Base-by-base conservation (phyloP, 495 filamentous ascomycete species). In the Terfezia claveryi region DNA sequence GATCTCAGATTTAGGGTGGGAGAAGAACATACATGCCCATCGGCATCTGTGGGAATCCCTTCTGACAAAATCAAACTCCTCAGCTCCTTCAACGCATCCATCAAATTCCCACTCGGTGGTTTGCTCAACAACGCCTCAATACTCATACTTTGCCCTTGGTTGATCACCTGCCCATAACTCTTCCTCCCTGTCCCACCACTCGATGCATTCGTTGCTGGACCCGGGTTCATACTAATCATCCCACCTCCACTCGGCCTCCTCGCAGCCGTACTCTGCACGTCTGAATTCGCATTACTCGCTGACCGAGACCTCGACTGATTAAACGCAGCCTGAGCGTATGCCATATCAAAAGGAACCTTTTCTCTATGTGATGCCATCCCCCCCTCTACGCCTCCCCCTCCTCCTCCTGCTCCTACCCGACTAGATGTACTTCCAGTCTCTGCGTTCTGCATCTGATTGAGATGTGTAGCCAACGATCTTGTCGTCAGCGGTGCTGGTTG, bases 81-180 rank as follows among this genome's bases (percentile, higher is more conserved):
- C 27, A 66, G 23, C 27, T 65, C 63, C 53, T 62, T 55, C 23
- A 66, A 54, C 6, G 63, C 56, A 49, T 65, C 63, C 5, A 56
- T 52, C 12, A 66, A 60, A 23, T 58, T 62, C 10, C 59, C 56
- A 12, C 27, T 20, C 17, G 63, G 63, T n/a, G 63, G 63, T 44
- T 54, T 65, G 32, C 57, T 62, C n/a, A 66, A 59, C 20, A 66
- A 55, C 11, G 55, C 55, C 50, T 66, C 63, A 32, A 66, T 66
- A 27, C 62, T 65, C 11, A 50, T 53, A 50, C 54, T 46, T 55
- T 55, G 53, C 55, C 57, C 56, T n/a, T 53, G 59, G 23, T 46
- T 46, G 41, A 46, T 46, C 17, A 46, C 41, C 8, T 14, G 12
- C 8, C 41, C 41, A 46, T 46, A 46, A 14, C 14, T 46, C 17